Conservation (phyloP, 331 rosid genomes). For the Dryas integrifolia region DNA sequence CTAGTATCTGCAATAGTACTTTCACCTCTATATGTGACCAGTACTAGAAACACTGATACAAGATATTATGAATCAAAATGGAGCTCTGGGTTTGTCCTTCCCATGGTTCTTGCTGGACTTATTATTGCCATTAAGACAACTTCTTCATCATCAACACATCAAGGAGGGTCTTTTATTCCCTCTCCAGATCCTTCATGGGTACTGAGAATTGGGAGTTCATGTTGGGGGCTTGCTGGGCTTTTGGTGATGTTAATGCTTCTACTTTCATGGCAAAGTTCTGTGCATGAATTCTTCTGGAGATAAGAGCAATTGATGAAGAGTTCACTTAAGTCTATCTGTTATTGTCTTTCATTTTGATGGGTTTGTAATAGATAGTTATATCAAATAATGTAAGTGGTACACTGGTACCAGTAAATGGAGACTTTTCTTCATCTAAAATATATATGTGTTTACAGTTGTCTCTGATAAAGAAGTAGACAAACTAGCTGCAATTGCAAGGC, state of each 20-base stretch:
- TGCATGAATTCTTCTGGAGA: constrained; percentile 70
- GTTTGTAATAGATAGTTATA: not conserved
- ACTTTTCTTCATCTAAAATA: not conserved
- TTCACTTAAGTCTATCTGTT: not conserved
- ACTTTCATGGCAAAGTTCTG: constrained; percentile 67
- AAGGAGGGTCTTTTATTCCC: constrained; percentile 36
- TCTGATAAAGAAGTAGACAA: too few relatives aligned
- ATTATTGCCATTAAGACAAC: constrained; percentile 68
- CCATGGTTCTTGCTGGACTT: constrained; percentile 74
- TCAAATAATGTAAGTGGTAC: constrained; percentile 4
- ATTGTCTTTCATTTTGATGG: not conserved
- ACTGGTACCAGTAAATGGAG: not conserved
- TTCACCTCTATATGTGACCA: constrained; percentile 53
- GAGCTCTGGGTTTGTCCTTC: constrained; percentile 74
- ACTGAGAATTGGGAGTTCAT: constrained; percentile 67
- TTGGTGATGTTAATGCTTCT: constrained; percentile 64
- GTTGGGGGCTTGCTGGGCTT: constrained; percentile 74
- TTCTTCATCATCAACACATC: constrained; percentile 38
- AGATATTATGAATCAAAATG: constrained; percentile 51
- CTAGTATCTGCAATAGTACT: constrained; percentile 62
- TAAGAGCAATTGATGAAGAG: constrained; percentile 13
- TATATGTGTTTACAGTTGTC: too few relatives aligned
- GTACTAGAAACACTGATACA: constrained; percentile 29
- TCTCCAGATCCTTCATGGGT: constrained; percentile 75
- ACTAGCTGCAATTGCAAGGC: too few relatives aligned